phyloP scores from a whole-genome alignment of 139 green algal species.

The Eudorina sp. region DNA sequence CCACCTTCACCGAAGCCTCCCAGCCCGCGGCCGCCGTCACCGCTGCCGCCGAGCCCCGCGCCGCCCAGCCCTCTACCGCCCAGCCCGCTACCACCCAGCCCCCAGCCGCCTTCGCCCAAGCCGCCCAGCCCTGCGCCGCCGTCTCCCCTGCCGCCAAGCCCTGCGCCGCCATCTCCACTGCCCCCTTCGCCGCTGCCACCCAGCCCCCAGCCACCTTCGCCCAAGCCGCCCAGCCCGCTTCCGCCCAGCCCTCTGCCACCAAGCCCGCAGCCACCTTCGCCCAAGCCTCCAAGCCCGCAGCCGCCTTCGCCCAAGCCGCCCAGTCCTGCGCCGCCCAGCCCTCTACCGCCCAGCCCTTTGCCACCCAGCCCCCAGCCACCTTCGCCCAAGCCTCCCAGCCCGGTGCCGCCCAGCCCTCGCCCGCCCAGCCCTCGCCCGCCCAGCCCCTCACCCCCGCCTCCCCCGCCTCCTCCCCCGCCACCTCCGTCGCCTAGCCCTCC shows the following conservation, averaged over 20 bases:
- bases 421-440: background rate
- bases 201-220: background rate
- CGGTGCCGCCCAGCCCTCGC: background rate
- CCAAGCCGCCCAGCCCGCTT: background rate
- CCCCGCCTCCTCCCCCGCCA: background rate
- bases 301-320: background rate
- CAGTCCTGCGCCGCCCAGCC: background rate
- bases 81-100: background rate
- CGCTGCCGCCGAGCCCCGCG: background rate
- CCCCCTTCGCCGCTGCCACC: background rate
- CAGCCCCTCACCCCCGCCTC: background rate
- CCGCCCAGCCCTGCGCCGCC: background rate
- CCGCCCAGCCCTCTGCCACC: background rate
- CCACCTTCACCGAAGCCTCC: background rate
- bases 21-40: background rate
- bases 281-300: background rate
- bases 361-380: background rate
- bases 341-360: background rate
- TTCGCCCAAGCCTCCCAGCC: no score
- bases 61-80: background rate
- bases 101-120: background rate
- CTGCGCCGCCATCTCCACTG: background rate
- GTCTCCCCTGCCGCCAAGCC: background rate
- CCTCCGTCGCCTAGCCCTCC: background rate
- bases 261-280: background rate